phyloP scores from a whole-genome alignment of 139 green algal genomes.

The Dunaliella primolecta region DNA sequence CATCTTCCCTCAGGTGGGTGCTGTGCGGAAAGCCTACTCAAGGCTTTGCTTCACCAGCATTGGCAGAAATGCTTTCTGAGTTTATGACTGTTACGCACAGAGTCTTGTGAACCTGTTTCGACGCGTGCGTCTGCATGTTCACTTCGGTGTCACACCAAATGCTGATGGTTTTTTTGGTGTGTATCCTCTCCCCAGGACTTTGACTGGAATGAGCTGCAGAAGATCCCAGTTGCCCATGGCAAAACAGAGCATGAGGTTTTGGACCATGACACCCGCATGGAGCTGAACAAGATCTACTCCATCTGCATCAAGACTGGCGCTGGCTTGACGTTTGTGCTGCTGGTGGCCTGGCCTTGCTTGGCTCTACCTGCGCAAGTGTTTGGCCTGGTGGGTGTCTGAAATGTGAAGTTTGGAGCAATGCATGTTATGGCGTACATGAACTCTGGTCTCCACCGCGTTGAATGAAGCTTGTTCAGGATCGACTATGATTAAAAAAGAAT shows the following conservation, averaged over 20 bases:
- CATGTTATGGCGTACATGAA: too few relatives aligned
- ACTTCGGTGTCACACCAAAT: too few relatives aligned
- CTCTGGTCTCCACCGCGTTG: too few relatives aligned
- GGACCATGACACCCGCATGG: slow-evolving; percentile 15
- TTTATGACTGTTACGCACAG: too few relatives aligned
- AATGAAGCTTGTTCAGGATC: too few relatives aligned
- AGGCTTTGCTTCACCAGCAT: not conserved
- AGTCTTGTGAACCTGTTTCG: too few relatives aligned
- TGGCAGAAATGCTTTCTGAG: too few relatives aligned
- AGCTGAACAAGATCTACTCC: slow-evolving; percentile 8
- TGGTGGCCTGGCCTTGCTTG: slow-evolving; percentile 65
- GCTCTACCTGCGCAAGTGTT: slow-evolving; percentile 66
- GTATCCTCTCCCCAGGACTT: slow-evolving; percentile 44
- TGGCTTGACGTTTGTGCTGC: slow-evolving; percentile 55
- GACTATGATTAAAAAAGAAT: too few relatives aligned
- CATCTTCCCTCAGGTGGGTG: slow-evolving; percentile 43
- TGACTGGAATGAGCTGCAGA: slow-evolving; percentile 43
- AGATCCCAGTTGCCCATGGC: slow-evolving; percentile 30
- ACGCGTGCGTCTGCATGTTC: too few relatives aligned
- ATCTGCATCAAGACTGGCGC: slow-evolving; percentile 35
- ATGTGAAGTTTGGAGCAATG: too few relatives aligned
- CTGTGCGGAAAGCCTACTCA: not conserved
- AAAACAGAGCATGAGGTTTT: slow-evolving; percentile 11
- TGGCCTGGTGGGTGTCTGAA: not conserved
- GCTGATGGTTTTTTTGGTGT: too few relatives aligned